Evolutionary conservation across 768 basidiomycete species (phyloP), one percentile per base, ranked within the genome.

Genomic region (Trametes villosa): DNA sequence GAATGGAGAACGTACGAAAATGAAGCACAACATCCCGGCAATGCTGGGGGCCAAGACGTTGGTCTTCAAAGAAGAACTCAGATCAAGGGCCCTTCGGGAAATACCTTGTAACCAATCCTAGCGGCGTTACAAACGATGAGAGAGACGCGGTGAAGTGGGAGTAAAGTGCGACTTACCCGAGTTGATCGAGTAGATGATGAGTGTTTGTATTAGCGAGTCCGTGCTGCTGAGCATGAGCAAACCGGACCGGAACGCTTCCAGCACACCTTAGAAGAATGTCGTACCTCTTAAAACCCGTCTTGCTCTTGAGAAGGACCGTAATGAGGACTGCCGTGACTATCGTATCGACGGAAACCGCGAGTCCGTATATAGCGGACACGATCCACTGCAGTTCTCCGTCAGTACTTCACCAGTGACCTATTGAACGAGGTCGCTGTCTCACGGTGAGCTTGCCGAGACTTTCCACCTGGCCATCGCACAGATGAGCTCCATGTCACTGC

Each of bases 251-350:
- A 6, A 20, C 40, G n/a, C 6, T 8, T 8, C 11, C n/a, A 6
- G 40, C n/a, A 11, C n/a, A n/a, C 12, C 11, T 18, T 6, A 41
- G n/a, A 36, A 5, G 2, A 18, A 48, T 20, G 15, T 15, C 48
- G 17, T n/a, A 51, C 50, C 50, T 20, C n/a, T 51, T 36, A 20
- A 51, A 51, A 12, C 50, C 50, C 1, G 50, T 51, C 9, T 22
- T 18, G 50, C 50, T 51, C 13, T 24, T 51, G 11, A 51, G 33
- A 6, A 51, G 22, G 3, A 36, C 50, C 22, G 33, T 22, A 6
- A 51, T 51, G 33, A 51, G 50, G 20, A 51, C 50, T 3, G 33
- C 50, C 9, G 50, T 38, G 9, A 51, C 50, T n/a, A 51, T 20
- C 5, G 34, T 9, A 24, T 51, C 50, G 20, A 51, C 18, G 22